Base-by-base conservation (phyloP, 768 basidiomycete species). In the Boletus tomentosulus region DNA sequence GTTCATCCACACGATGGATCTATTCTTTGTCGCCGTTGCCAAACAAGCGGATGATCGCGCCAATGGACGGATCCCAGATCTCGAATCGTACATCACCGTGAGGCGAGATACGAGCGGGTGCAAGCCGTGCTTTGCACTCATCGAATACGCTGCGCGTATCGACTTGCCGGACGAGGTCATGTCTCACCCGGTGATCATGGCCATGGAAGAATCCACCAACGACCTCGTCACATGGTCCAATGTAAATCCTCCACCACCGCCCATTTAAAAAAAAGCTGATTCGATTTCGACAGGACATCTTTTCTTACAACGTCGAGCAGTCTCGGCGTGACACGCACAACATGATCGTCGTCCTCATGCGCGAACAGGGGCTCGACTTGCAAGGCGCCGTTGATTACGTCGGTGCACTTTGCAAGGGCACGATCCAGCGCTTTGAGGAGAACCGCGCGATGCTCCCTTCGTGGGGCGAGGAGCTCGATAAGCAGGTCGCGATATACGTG, bases 221-320 rank as follows among this genome's bases (percentile, higher is more conserved):
- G 82, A 84, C 49, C 67, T 81, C 48, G 73, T 83, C 38, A 75
- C 74, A 10, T 79, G 77, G 73, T 76, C 73, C 27, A 78, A 78
- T 50, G 77, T 72, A 55, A 55, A 57, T 38, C 13, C 51, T 47
- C 66, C 5, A 3, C 15, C 0, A 7, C 28, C 16, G n/a, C n/a
- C 4, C 31, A 4, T 2, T 7, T 28, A 4, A 37, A 19, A 9
- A 6, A 37, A 19, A 9, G 22, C 41, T 58, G 22, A 68, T 50
- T 30, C 3, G 13, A 11, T 48, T 8, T 15, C 11, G 46, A 4
- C 2, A 87, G 86, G 87, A 88, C 57, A 83, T 88, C 34, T 84
- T 85, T 64, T 89, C 86, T 1, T 89, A 85, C 68, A 87, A 88
- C 55, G 80, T 82, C 42, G 87, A 89, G 62, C 87, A 88, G 66